Base-by-base conservation (phyloP, 225 moss, liverwort and hornwort species). In the Bryum argenteum region DNA sequence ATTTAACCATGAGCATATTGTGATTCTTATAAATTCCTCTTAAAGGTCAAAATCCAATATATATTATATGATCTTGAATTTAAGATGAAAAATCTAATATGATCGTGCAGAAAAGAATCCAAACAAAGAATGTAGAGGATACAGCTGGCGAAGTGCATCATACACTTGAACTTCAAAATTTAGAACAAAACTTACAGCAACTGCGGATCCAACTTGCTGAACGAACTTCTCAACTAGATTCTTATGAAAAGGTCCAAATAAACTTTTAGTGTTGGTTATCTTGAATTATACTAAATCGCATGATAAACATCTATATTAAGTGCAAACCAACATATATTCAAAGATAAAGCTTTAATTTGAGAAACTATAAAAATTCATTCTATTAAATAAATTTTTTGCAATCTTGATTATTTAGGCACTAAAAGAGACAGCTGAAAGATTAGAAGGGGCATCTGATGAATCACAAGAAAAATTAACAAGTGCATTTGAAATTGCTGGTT, bases 401-500 rank as follows among this genome's bases (percentile, higher is more conserved):
- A 26, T 19, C 0, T 62, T 52, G 2, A 21, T 10, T 2, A 42
- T 74, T 15, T 50, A 96, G 96, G 93, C 96, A 39, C 41, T 96
- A 8, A 91, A 91, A 73, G 89, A 96, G 56, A 93, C 91, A 11
- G 88, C 89, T 1, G 84, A 96, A 79, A 83, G 84, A 74, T 73
- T 96, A 38, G 96, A 96, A 85, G 96, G 96, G 33, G 87, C 93
- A 54, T 91, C 96, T 58, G 91, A 96, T 77, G 89, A 96, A 74
- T 93, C 93, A n/a, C 96, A 96, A 85, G 96, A 96, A 40, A 96
- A 96, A 53, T 72, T 96, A 19, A 90, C 91, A 60, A 93, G 90
- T 79, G 96, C 96, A 58, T 96, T 96, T 84, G 96, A 96, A 67
- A 96, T 96, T 76, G 96, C 96, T 19, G 91, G 93, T 24, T 96